phyloP scores from a whole-genome alignment of 192 early-diverging fungal genomes.

The Coemansia sp. region DNA sequence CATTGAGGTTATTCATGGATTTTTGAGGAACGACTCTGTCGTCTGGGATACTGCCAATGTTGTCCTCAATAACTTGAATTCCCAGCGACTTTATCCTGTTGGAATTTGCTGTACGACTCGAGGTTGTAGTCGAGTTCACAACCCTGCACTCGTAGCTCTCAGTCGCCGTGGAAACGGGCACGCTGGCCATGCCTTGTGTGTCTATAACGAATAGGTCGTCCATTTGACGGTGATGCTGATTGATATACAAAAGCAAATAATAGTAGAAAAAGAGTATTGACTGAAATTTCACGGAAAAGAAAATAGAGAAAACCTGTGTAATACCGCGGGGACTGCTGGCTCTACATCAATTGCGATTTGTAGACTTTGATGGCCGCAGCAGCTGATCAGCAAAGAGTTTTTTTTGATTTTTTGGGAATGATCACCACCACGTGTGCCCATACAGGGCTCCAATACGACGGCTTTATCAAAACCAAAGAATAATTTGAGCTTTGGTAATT shows the following conservation, averaged over 20 bases:
- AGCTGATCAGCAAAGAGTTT: too few species aligned
- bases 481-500: background rate
- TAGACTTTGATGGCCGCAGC: too few species aligned
- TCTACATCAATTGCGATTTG: background rate
- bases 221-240: constrained; percentile 17
- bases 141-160: constrained; percentile 18
- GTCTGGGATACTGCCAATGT: background rate
- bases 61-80: constrained; percentile 1
- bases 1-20: constrained; percentile 18
- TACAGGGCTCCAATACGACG: background rate
- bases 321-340: background rate
- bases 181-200: constrained; percentile 21
- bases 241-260: background rate
- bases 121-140: background rate
- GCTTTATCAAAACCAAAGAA: background rate
- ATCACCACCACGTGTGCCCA: background rate
- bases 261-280: background rate
- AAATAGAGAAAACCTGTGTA: background rate
- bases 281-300: background rate
- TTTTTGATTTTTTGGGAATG: background rate
- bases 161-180: constrained; percentile 9
- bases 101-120: background rate
- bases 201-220: constrained; percentile 52
- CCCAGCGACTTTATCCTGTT: constrained; percentile 9
- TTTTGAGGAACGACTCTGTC: background rate